phyloP scores from a whole-genome alignment of 163 green algal genomes.

The Chloromonas sp. region DNA sequence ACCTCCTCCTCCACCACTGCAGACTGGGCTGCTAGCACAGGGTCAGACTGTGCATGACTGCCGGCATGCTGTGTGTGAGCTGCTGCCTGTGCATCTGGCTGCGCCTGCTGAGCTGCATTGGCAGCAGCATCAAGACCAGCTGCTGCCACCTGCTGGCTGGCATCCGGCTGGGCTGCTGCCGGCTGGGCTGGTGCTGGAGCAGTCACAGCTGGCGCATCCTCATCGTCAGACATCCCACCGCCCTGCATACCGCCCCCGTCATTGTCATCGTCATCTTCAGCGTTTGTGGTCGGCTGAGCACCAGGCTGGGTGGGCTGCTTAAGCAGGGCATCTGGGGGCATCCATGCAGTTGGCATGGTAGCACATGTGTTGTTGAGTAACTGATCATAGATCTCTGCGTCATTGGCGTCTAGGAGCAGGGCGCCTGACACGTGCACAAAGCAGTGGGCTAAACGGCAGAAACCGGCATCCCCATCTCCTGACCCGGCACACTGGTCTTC shows the following conservation, averaged over 20 bases:
- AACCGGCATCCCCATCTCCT: slow-evolving; percentile 43
- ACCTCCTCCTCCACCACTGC: slow-evolving; percentile 4
- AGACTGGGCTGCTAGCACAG: not conserved
- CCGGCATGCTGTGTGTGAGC: not conserved
- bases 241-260: not conserved
- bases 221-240: slow-evolving; percentile 12
- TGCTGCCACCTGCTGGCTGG: not conserved
- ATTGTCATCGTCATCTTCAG: slow-evolving; percentile 5
- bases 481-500: slow-evolving; percentile 35
- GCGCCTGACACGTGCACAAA: slow-evolving; percentile 68
- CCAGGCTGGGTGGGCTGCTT: not conserved
- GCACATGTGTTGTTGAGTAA: slow-evolving; percentile 25
- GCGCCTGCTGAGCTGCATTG: not conserved
- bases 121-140: not conserved
- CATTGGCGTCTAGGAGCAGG: slow-evolving; percentile 68
- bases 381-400: slow-evolving; percentile 60
- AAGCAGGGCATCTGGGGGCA: not conserved
- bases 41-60: not conserved
- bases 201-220: slow-evolving; percentile 5
- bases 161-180: not conserved
- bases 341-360: not conserved
- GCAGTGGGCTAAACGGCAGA: slow-evolving; percentile 54
- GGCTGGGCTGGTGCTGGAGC: not conserved
- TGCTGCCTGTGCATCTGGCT: not conserved
- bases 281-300: not conserved